These are phyloP conservation scores for Metschnikowia hibisci DNA, from an alignment of 805 yeast genomes.

Conservation along the genomic window DNA sequence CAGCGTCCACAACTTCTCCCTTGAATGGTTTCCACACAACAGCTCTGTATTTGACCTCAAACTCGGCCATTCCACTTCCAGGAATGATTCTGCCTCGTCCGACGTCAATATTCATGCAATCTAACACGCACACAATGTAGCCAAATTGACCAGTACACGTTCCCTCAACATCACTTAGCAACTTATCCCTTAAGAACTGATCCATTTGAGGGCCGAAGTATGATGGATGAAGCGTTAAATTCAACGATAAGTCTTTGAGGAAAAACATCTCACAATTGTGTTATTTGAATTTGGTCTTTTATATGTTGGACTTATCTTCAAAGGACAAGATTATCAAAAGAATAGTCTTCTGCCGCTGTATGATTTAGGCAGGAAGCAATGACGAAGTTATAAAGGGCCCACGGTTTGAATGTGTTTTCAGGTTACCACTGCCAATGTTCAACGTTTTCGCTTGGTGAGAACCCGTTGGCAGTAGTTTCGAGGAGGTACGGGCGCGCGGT, in stretches of 20 bases:
- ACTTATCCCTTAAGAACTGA: constrained; percentile 82
- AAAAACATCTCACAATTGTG: constrained; percentile 38
- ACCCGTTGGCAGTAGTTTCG: constrained; percentile 2
- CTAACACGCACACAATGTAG: constrained; percentile 92
- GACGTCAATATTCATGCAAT: constrained; percentile 89
- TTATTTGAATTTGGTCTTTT: background rate
- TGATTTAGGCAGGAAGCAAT: background rate
- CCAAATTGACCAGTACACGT: constrained; percentile 99
- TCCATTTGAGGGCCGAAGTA: constrained; percentile 98
- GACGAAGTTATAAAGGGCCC: constrained; percentile 1
- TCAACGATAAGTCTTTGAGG: constrained; percentile 82
- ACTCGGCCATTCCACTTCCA: constrained; percentile 90
- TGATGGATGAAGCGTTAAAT: constrained; percentile 93
- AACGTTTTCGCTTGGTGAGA: constrained; percentile 1
- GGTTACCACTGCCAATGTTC: background rate
- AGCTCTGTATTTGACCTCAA: constrained; percentile 92
- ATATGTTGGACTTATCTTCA: too few relatives aligned
- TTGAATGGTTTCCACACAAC: constrained; percentile 98
- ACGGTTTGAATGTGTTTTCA: background rate
- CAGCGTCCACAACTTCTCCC: constrained; percentile 97
- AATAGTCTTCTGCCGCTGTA: background rate
- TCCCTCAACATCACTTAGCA: constrained; percentile 95
- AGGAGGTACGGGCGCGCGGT: constrained; percentile 1
- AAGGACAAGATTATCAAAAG: too few relatives aligned
- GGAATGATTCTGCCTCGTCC: constrained; percentile 93